Evolutionary conservation across 306 rosid species (phyloP).

Genomic region (Begonia masoniana): DNA sequence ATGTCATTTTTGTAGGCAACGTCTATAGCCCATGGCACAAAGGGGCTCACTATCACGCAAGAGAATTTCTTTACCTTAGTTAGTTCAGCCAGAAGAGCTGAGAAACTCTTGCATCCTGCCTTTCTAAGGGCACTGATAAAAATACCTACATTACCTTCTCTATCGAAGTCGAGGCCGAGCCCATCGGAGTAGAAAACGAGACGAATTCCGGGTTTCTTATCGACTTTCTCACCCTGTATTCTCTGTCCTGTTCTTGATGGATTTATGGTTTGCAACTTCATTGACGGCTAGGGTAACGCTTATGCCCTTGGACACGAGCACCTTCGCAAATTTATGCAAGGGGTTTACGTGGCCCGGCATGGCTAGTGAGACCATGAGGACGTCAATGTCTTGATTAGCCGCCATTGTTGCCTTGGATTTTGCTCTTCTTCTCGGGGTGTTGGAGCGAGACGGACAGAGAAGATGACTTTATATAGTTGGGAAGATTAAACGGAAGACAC

Average conservation of each 20-base stretch:
- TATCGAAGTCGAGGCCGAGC: constrained; percentile 26
- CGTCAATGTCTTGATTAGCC: not conserved
- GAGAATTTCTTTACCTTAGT: constrained; percentile 9
- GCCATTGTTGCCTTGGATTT: constrained; percentile 10
- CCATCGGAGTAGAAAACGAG: constrained; percentile 51
- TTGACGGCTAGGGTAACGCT: constrained; percentile 31
- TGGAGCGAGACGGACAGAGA: too few species aligned
- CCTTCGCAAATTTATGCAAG: constrained; percentile 28
- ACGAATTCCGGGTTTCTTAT: not conserved
- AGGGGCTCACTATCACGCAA: constrained; percentile 31
- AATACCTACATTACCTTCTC: constrained; percentile 3
- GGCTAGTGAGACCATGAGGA: constrained; percentile 32
- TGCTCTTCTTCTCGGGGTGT: too few species aligned
- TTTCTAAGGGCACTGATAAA: constrained; percentile 8
- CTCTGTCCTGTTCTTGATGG: constrained; percentile 10
- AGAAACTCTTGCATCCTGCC: constrained; percentile 20
- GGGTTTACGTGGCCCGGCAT: constrained; percentile 53
- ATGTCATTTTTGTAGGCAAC: constrained; percentile 15
- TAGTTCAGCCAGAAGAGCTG: constrained; percentile 18
- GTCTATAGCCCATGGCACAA: constrained; percentile 35
- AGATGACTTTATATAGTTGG: too few species aligned
- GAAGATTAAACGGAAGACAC: too few species aligned
- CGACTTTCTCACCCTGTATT: not conserved
- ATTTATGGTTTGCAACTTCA: constrained; percentile 15
- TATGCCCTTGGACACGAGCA: constrained; percentile 27